Conservation (phyloP, 805 yeast species). For the Cyberlindnera sargentensis region DNA sequence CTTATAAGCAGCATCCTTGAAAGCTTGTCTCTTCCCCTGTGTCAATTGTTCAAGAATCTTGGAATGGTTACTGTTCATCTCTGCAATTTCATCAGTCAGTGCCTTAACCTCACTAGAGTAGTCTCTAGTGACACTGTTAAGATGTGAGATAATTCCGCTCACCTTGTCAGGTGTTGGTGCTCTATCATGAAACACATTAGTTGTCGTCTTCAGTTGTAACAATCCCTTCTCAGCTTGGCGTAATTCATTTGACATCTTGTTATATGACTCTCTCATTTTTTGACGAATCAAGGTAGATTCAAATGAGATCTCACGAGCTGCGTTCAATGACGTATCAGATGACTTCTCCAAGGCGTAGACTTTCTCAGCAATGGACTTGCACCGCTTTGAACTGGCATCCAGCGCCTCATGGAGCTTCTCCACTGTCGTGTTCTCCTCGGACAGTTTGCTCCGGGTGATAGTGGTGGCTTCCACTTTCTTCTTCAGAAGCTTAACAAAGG, state of each 20-base stretch:
- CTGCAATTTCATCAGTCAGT: conserved; percentile 15
- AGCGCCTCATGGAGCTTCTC: conserved; percentile 2
- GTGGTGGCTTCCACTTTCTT: neutral
- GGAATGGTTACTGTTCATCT: conserved; percentile 16
- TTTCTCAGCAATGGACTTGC: conserved; percentile 6
- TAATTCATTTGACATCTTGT: conserved; percentile 3
- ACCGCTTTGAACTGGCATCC: neutral
- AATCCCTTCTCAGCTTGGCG: conserved; percentile 17
- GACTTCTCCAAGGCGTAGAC: conserved; percentile 3
- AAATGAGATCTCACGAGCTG: conserved; percentile 15
- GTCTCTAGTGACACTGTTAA: conserved; percentile 12
- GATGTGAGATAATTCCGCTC: conserved; percentile 11
- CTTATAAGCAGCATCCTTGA: conserved; percentile 2
- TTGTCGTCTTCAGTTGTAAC: conserved; percentile 14
- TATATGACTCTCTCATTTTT: conserved; percentile 11
- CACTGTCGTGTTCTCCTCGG: neutral
- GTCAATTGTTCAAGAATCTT: conserved; percentile 12
- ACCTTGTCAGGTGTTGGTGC: conserved; percentile 10
- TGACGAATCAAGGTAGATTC: conserved; percentile 13
- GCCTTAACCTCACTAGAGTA: conserved; percentile 15
- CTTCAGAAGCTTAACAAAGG: conserved; percentile 8
- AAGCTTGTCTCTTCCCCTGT: conserved; percentile 1
- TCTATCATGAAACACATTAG: conserved; percentile 8
- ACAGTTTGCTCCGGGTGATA: neutral
- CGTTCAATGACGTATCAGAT: conserved; percentile 1